These are phyloP conservation scores for Ustilago curta DNA, from an alignment of 1,284 basidiomycete genomes.

Conservation along the genomic window DNA sequence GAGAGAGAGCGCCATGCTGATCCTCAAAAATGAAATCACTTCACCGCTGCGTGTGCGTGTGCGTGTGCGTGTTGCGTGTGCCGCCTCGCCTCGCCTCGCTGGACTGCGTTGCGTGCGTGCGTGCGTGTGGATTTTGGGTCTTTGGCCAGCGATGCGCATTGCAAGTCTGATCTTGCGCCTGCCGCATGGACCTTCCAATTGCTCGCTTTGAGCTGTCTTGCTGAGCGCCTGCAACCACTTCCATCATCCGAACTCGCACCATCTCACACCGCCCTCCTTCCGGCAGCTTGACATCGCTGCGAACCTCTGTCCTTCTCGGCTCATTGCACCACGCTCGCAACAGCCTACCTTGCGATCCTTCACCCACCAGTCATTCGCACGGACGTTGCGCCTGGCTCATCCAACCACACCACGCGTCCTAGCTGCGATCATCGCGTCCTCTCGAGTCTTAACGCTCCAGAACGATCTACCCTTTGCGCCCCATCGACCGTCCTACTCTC, in stretches of 20 bases:
- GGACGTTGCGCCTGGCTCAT: background rate
- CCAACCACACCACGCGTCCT: background rate
- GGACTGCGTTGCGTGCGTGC: background rate
- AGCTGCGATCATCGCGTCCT: background rate
- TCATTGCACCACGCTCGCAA: background rate
- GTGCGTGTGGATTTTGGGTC: background rate
- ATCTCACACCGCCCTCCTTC: background rate
- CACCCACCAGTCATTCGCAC: background rate
- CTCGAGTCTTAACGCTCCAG: background rate
- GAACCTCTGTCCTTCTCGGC: background rate
- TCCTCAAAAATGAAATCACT: too few species aligned
- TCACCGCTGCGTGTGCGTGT: background rate
- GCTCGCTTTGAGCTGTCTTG: slow-evolving; percentile 4
- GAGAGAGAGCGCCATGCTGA: too few species aligned
- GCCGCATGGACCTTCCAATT: slow-evolving; percentile 19
- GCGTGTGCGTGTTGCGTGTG: slow-evolving; percentile 3
- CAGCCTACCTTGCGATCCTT: background rate
- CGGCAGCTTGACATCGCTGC: slow-evolving; percentile 19
- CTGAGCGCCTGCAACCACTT: slow-evolving; percentile 21
- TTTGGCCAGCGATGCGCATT: slow-evolving; percentile 11
- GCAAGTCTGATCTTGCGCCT: background rate
- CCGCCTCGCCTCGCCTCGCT: background rate
- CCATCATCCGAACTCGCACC: slow-evolving; percentile 24
- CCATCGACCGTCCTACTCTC: background rate
- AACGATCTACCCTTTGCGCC: background rate